Percentiles rank a stretch among this genome's conserved stretches.
Evolutionary conservation across 768 basidiomycete genomes (phyloP).

Genomic region (Royoungia palumana): DNA sequence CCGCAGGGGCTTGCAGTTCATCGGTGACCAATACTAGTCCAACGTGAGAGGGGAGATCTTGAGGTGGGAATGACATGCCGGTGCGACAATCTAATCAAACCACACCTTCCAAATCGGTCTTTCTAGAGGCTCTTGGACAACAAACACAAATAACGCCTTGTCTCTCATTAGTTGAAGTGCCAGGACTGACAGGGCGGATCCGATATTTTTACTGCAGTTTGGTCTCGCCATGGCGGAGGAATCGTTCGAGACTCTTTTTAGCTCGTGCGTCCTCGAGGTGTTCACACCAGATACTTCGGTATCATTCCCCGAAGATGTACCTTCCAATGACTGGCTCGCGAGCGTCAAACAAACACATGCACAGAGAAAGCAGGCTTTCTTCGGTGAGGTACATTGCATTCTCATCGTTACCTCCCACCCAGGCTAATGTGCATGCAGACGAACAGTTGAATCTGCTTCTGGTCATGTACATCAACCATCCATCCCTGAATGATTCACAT

Average conservation of each 20-base stretch:
- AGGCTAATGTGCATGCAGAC: slow-evolving; percentile 37
- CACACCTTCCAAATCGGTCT: slow-evolving; percentile 14
- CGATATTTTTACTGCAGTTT: background rate
- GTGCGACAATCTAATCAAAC: slow-evolving; percentile 6
- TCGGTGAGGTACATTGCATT: slow-evolving; percentile 49
- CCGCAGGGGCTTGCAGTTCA: slow-evolving; percentile 64
- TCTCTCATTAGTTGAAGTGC: background rate
- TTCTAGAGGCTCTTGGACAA: slow-evolving; percentile 19
- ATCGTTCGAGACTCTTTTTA: slow-evolving; percentile 63
- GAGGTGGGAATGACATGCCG: slow-evolving; percentile 48
- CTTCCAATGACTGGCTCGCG: slow-evolving; percentile 55
- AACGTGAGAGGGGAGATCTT: slow-evolving; percentile 46
- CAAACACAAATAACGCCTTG: slow-evolving; percentile 12
- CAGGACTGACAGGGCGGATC: too few species aligned
- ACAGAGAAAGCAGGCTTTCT: slow-evolving; percentile 69
- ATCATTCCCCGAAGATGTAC: slow-evolving; percentile 49
- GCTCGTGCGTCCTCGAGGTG: slow-evolving; percentile 55
- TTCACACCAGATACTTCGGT: slow-evolving; percentile 62
- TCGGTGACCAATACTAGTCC: slow-evolving; percentile 66
- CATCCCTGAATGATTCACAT: slow-evolving; percentile 31
- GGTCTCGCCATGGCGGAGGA: slow-evolving; percentile 28
- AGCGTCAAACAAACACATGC: slow-evolving; percentile 39
- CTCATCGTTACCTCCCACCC: slow-evolving; percentile 6
- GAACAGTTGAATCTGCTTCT: slow-evolving; percentile 53
- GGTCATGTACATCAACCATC: slow-evolving; percentile 34